phyloP scores from a whole-genome alignment of 1,139 yeast species.

The Eremothecium sinecaudum region DNA sequence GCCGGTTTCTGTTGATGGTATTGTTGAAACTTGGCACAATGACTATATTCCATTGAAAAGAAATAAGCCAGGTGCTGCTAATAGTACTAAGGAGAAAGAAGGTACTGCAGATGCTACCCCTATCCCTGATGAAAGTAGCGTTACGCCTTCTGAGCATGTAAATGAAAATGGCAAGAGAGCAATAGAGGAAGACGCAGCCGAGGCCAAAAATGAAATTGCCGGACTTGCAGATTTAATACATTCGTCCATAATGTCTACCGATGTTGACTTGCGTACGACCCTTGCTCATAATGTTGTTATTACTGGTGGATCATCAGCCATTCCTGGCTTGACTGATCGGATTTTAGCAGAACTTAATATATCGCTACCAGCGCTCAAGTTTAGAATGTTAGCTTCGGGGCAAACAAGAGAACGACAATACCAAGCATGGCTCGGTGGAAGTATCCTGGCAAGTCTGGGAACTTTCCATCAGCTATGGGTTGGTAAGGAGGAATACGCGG shows the following conservation, averaged over 20 bases:
- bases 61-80: conserved; percentile 26
- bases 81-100: conserved; percentile 27
- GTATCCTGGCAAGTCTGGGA: conserved; percentile 83
- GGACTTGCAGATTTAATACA: conserved; percentile 67
- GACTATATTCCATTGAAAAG: conserved; percentile 71
- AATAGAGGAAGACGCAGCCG: conserved; percentile 16
- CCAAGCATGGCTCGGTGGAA: conserved; percentile 94
- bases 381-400: conserved; percentile 82
- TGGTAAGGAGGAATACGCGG: conserved; percentile 80
- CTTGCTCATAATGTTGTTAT: conserved; percentile 86
- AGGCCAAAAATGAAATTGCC: conserved; percentile 23
- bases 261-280: conserved; percentile 84
- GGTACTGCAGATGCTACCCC: conserved; percentile 25
- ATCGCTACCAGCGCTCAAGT: conserved; percentile 82
- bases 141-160: conserved; percentile 17
- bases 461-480: conserved; percentile 98
- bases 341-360: conserved; percentile 63
- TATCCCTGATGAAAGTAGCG: conserved; percentile 18
- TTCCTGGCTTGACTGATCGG: conserved; percentile 84
- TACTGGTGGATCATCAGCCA: conserved; percentile 79
- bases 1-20: conserved; percentile 26
- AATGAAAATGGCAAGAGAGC: conserved; percentile 29
- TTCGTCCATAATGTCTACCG: conserved; percentile 59
- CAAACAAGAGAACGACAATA: conserved; percentile 72
- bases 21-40: conserved; percentile 33